A percentile compares a stretch with the other conserved stretches of the same genome.
These are phyloP conservation scores for Vitis vinifera DNA, from an alignment of 164 flowering plant genomes.

Conservation along the genomic window ASM3070453v1 NC_081811.1:30147001-30147500, in stretches of 20 bases:
- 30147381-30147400: background rate
- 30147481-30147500: constrained; percentile 60
- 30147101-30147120: constrained; percentile 53
- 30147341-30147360: background rate
- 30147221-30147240: constrained; percentile 39
- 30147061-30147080: constrained; percentile 56
- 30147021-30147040: constrained; percentile 42
- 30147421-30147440: background rate
- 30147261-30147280: constrained; percentile 52
- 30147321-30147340: background rate
- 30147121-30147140: background rate
- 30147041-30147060: constrained; percentile 28
- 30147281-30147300: constrained; percentile 59
- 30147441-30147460: constrained; percentile 38
- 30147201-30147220: constrained; percentile 36
- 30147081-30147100: constrained; percentile 52
- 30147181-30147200: constrained; percentile 45
- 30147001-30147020: constrained; percentile 27
- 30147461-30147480: constrained; percentile 53
- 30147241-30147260: constrained; percentile 17
- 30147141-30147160: background rate
- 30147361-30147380: background rate
- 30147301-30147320: constrained; percentile 2
- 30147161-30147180: background rate
- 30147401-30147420: background rate